A percentile compares a stretch with the other conserved stretches of the same genome.
These are phyloP conservation scores for Neurospora sp. DNA, from an alignment of 495 filamentous ascomycete species.

Conservation along the genomic window DNA sequence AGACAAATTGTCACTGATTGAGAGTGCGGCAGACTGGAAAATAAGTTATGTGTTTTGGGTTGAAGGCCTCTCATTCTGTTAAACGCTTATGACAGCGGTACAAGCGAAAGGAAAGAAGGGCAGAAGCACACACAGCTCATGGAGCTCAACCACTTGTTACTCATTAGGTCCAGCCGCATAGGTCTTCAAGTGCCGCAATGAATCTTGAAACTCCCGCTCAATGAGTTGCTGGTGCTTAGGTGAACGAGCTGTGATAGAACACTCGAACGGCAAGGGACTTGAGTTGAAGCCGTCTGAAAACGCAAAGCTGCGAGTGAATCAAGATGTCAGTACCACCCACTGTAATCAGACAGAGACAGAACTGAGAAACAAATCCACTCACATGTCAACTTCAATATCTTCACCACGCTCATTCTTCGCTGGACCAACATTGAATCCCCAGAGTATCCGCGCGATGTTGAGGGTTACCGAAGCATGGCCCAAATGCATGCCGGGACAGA, in stretches of 20 bases:
- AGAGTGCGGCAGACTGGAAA: too few species aligned
- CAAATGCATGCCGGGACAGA: conserved; percentile 46
- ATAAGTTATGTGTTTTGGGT: too few species aligned
- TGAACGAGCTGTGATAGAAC: conserved; percentile 31
- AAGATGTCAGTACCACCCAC: not conserved
- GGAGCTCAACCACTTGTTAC: too few species aligned
- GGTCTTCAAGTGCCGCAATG: conserved; percentile 13
- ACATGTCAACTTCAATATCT: conserved; percentile 41
- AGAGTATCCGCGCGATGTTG: conserved; percentile 43
- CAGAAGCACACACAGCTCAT: too few species aligned
- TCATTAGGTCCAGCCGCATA: too few species aligned
- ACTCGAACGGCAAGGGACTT: conserved; percentile 38
- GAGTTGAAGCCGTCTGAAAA: conserved; percentile 44
- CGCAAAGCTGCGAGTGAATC: conserved; percentile 25
- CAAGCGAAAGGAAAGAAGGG: too few species aligned
- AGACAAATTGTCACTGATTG: too few species aligned
- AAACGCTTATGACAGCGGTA: too few species aligned
- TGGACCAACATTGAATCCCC: conserved; percentile 40
- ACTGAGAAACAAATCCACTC: not conserved
- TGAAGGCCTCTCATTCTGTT: too few species aligned
- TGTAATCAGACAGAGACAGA: not conserved
- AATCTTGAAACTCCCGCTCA: conserved; percentile 21
- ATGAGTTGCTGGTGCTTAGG: conserved; percentile 19
- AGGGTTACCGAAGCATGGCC: conserved; percentile 40
- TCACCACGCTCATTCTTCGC: conserved; percentile 34